Base-by-base conservation (phyloP, 2,329 filamentous ascomycete species). In the Ceratocystis harringtonii region DNA sequence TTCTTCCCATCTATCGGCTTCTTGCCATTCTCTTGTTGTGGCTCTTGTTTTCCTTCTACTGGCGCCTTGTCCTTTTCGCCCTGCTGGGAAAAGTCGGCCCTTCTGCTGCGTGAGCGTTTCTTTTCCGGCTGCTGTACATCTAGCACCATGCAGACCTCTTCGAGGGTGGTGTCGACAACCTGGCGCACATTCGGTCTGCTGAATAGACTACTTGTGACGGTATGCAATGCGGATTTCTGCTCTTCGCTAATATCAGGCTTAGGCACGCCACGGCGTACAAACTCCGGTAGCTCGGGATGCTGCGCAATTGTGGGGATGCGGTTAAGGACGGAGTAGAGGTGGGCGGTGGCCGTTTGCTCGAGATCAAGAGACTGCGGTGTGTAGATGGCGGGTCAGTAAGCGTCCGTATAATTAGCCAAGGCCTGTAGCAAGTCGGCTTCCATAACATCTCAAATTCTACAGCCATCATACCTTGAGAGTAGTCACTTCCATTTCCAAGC, bases 401-500 rank as follows among this genome's bases (percentile, higher is more conserved):
- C 48, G 48, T 28, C 2, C 32, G 19, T 10, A 8, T 1, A 22
- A 17, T 12, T 7, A 45, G 43, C 22, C 19, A 30, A 45, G 10
- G 50, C 10, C 17, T n/a, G 1, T 3, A 55, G 17, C 45, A 17
- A 48, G 19, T 22, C 17, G 45, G 2, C 45, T 41, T 15, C 36
- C 36, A 41, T 12, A 12, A 10, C 10, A 41, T 41, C 36, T 41
- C 8, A 1, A 12, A 41, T 41, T 41, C 36, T 3, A 41, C 36
- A 41, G 36, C 10, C 10, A 41, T 41, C 36, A 12, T 72, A 77
- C 84, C 76, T 83, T 84, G 12, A 85, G 72, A 7, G 83, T 79
- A 0, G 76, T 72, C 57, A 84, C 72, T 71, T 84, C 88, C 43
- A 81, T 80, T 68, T 89, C 82, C 41, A 92, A 75, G 22, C 87